Evolutionary conservation across 108 stramenopile genomes (phyloP), one percentile per base, ranked within the genome.

Genomic region (Mediolabrus comicus): DNA sequence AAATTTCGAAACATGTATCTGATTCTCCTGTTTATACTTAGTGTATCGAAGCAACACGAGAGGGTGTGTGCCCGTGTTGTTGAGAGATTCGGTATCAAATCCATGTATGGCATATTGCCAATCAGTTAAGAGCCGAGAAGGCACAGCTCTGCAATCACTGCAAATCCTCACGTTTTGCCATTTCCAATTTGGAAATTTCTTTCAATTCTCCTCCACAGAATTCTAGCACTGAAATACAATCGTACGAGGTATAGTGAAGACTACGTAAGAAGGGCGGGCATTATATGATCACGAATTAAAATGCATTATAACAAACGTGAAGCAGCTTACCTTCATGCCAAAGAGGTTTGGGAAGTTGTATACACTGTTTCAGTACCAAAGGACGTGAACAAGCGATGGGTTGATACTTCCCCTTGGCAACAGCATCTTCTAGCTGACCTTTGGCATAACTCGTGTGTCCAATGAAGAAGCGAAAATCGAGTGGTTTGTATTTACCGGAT

Each of bases 401-500:
- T 59, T 87, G 91, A 64, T 86, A 89, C 70, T 87, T 89, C 4
- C 91, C 86, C 25, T 74, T 36, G 1, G 53, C 53, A 8, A 87
- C 71, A 29, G 77, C 79, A 19, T 78, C 67, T 38, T 87, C 84
- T 52, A 95, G 66, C 32, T 72, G 63, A 30, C 76, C 65, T 6
- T 71, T 64, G 17, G 78, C 72, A 13, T 76, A 65, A 38, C 71
- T 87, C 9, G 72, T 36, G 56, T 89, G 84, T 19, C 94, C 94
- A 27, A 92, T 77, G 59, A 95, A 90, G 67, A 95, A 95, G 3
- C 91, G 84, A 65, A 92, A 95, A 53, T 95, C 91, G 74, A 87
- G 64, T 8, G 94, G 84, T 30, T 79, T 79, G 64, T 86, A 88
- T 63, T 75, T 78, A 1, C 91, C 94, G 2, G 64, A 53, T 22